Evolutionary conservation across 1,284 basidiomycete species (phyloP).

Genomic region (Irpex lacteus): DNA sequence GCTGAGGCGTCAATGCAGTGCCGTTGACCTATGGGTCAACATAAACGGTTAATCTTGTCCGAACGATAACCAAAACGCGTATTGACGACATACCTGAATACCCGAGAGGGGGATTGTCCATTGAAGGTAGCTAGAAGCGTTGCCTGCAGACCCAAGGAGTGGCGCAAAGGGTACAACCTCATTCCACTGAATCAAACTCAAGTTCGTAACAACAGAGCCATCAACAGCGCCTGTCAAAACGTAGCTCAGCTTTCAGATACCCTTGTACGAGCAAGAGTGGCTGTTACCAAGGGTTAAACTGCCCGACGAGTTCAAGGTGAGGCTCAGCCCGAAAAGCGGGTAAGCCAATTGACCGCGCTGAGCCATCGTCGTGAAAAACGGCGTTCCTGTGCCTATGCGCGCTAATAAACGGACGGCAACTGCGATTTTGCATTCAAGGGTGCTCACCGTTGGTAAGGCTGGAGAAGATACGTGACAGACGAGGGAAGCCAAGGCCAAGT

Average conservation of each 20-base stretch:
- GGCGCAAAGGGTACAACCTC: slow-evolving; percentile 72
- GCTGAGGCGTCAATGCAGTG: slow-evolving; percentile 50
- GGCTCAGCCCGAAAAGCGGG: slow-evolving; percentile 68
- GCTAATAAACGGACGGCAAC: neutral
- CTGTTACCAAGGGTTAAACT: slow-evolving; percentile 59
- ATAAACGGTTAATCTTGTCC: neutral
- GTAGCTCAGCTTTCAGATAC: neutral
- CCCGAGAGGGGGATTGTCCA: slow-evolving; percentile 71
- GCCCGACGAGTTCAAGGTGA: slow-evolving; percentile 58
- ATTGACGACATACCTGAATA: slow-evolving; percentile 44
- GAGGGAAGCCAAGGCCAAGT: slow-evolving; percentile 71
- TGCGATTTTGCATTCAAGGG: neutral
- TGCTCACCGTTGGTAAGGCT: slow-evolving; percentile 46
- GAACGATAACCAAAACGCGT: neutral
- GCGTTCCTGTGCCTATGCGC: slow-evolving; percentile 46
- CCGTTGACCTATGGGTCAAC: slow-evolving; percentile 54
- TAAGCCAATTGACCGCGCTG: slow-evolving; percentile 65
- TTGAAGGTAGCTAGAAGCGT: slow-evolving; percentile 72
- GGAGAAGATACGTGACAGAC: slow-evolving; percentile 59
- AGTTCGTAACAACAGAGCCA: slow-evolving; percentile 58
- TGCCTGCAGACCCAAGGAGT: slow-evolving; percentile 44
- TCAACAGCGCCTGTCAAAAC: slow-evolving; percentile 63
- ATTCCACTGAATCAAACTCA: slow-evolving; percentile 64
- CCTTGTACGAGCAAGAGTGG: slow-evolving; percentile 8
- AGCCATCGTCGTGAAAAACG: slow-evolving; percentile 61